A percentile compares a stretch with the other conserved stretches of the same genome.
Evolutionary conservation across 1,284 basidiomycete species (phyloP).

Genomic region (Cystobasidiaceae sp.): DNA sequence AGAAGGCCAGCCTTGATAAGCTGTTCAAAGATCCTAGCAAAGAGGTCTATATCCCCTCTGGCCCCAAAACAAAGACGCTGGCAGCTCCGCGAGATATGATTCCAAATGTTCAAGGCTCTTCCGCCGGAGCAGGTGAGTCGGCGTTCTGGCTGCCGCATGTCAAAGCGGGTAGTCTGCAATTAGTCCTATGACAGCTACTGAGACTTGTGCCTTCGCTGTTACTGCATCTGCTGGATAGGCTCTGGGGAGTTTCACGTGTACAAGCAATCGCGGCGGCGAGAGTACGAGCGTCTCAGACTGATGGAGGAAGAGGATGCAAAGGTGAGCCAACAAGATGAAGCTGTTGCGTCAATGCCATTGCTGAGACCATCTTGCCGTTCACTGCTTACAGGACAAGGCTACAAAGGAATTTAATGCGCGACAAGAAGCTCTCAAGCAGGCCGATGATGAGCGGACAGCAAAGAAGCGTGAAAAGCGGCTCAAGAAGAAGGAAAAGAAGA

Average conservation of each 20-base stretch:
- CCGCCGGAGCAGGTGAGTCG: conserved; percentile 60
- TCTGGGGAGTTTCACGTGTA: conserved; percentile 98
- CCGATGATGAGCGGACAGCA: conserved; percentile 67
- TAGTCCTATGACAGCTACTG: too few relatives aligned
- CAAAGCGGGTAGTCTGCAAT: too few relatives aligned
- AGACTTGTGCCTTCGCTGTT: too few relatives aligned
- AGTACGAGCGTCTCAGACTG: conserved; percentile 87
- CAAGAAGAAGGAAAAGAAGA: conserved; percentile 50
- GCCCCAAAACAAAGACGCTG: conserved; percentile 68
- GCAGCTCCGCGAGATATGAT: conserved; percentile 86
- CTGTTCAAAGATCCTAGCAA: conserved; percentile 81
- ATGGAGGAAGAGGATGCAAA: conserved; percentile 77
- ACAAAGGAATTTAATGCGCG: conserved; percentile 51
- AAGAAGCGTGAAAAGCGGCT: conserved; percentile 85
- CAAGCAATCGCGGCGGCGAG: conserved; percentile 85
- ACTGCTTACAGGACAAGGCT: conserved; percentile 5
- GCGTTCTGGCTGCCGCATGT: background rate
- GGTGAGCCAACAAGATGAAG: conserved; percentile 51
- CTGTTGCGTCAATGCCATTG: too few relatives aligned
- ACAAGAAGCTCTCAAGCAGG: conserved; percentile 59
- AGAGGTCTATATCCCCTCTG: conserved; percentile 68
- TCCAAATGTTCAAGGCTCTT: conserved; percentile 95
- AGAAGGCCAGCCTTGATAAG: conserved; percentile 70
- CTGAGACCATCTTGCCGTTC: too few relatives aligned
- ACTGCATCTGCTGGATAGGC: conserved; percentile 52